Base-by-base conservation (phyloP, 768 basidiomycete species). In the Amanita inopinata region DNA sequence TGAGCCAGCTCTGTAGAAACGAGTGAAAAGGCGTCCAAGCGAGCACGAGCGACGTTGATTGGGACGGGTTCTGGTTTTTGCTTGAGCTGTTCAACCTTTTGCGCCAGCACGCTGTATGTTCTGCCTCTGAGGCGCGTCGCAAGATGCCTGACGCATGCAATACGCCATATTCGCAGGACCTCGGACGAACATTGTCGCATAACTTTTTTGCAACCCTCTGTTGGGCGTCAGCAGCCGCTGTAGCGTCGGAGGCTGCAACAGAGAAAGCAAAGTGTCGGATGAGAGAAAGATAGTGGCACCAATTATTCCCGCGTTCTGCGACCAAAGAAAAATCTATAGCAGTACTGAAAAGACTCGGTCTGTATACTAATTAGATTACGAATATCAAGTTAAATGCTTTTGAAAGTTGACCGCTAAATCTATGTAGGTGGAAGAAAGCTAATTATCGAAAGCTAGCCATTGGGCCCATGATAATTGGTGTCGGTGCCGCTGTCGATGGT, bases 1-100 rank as follows among this genome's bases (percentile, higher is more conserved):
- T 72, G 67, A 18, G 70, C 58, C 24, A 98, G 73, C 56, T 98
- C 86, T 11, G 78, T 62, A 31, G 76, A 73, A 46, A 96, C 74
- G 32, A 92, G 63, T 7, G 65, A 53, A 53, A 80, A 76, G 18
- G 91, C 87, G 56, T 90, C 83, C 20, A 68, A 65, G 18, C 62
- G 64, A 40, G 52, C 38, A 43, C 35, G 41, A 19, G 41, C 19
- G 22, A 34, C 50, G 24, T 50, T 53, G n/a, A 61, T 51, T 49
- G 58, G 47, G 44, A 61, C 47, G 12, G 55, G 56, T 46, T 60
- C 59, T 43, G 56, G 51, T 31, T 51, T 56, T 50, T 52, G 53
- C 32, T 49, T 41, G 30, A 54, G 40, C 6, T 55, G 56, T 42
- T 64, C 59, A 27, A 60, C 53, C 54, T 70, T 67, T 46, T 72